Percentiles rank a stretch among this genome's conserved stretches.
Evolutionary conservation across 495 filamentous ascomycete species (phyloP).

Genomic region (Podospora fimiseda): DNA sequence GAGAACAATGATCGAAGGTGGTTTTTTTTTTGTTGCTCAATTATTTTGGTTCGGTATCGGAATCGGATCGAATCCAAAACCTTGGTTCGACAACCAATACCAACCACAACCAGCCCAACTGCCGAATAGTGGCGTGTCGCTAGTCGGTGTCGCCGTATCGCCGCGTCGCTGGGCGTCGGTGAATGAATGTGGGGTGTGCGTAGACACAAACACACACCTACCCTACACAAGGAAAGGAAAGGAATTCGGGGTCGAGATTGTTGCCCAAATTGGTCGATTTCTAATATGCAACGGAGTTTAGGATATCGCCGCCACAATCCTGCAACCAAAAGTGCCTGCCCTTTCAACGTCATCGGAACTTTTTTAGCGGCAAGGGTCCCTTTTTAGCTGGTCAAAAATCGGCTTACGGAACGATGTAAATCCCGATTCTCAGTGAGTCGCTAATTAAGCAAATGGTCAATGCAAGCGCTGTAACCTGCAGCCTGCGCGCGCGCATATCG

Average conservation of each 20-base stretch:
- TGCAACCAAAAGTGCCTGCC: too few species aligned
- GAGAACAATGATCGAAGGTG: background rate
- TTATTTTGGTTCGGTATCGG: too few species aligned
- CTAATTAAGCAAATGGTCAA: too few species aligned
- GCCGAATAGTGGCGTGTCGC: background rate
- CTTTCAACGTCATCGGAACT: background rate
- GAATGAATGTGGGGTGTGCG: too few species aligned
- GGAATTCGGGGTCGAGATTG: too few species aligned
- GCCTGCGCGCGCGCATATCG: too few species aligned
- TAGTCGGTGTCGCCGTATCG: background rate
- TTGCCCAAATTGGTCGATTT: background rate
- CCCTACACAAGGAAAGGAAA: background rate
- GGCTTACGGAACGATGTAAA: conserved; percentile 24
- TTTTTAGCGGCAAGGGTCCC: background rate
- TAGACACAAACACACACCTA: too few species aligned
- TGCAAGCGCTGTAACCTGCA: too few species aligned
- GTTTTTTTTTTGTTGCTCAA: background rate
- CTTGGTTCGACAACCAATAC: too few species aligned
- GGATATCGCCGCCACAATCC: background rate
- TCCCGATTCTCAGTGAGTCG: conserved; percentile 13
- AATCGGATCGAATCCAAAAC: background rate
- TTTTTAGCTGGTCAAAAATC: conserved; percentile 7
- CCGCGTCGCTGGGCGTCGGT: too few species aligned
- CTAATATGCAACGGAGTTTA: background rate
- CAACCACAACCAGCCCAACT: too few species aligned